Evolutionary conservation across 768 basidiomycete species (phyloP), one percentile per base, ranked within the genome.

Genomic region (Rossbeevera mucosa): DNA sequence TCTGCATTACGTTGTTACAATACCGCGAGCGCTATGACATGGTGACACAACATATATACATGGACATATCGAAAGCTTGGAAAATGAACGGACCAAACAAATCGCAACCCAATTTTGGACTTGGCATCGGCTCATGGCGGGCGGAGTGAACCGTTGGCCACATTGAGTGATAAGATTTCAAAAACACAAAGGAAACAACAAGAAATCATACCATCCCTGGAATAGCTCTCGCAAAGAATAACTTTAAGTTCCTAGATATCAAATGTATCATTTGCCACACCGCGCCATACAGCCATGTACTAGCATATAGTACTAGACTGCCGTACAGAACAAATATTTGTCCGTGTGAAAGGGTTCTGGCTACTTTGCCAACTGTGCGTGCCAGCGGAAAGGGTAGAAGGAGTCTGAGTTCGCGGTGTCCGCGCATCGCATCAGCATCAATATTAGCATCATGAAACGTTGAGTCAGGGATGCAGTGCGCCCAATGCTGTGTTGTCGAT

Each of bases 301-400:
- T 31, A 36, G 33, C 16, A 33, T 31, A 14, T 16, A 13, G 5
- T 31, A 36, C 16, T 16, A 33, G 30, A 14, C 7, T 30, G 31
- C 16, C 31, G 31, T 33, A 33, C 31, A 33, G 16, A 33, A 16
- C n/a, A 36, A 36, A 36, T 18, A n/a, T n/a, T n/a, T n/a, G 33
- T 5, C n/a, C 9, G 33, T 51, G 55, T 56, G 43, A 56, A 44
- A 16, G 21, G 47, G 7, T 48, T 31, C 30, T 29, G 29, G n/a
- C 26, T 5, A 55, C 54, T 50, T 54, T 55, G 51, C 38, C 13
- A 36, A 36, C n/a, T 18, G 33, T n/a, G 33, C 2, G n/a, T 36
- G 9, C 4, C 33, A 36, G n/a, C 33, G 33, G 33, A 33, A 33
- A n/a, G n/a, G 14, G 31, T 6, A 16, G 30, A 31, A 31, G 30